Base-by-base conservation (phyloP, 2,329 filamentous ascomycete genomes). In the Massarina eburnea region DNA sequence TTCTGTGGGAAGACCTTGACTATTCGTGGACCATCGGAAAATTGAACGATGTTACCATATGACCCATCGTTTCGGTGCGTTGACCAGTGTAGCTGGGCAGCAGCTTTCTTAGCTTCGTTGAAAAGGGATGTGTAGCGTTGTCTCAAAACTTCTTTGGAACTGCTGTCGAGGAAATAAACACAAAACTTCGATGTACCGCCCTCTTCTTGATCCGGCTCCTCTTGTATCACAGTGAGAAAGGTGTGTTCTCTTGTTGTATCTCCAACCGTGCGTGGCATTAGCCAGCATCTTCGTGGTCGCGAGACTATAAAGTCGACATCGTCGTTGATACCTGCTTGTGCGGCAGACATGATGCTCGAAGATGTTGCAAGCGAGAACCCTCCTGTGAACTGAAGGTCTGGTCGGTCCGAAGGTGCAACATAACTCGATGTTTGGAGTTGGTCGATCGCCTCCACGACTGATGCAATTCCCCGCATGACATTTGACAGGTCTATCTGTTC, bases 151-250 rank as follows among this genome's bases (percentile, higher is more conserved):
- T 24, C 3, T 40, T 10, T 9, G 35, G 35, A n/a, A 8, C 20
- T 17, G 14, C 40, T 47, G 33, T 55, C 46, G 7, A 52, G 33
- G 17, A 55, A 40, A 20, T 48, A 46, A 9, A 41, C 36, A 14
- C 33, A n/a, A 33, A 52, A 52, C 22, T 43, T 8, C 3, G 18
- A n/a, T n/a, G n/a, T n/a, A n/a, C n/a, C n/a, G n/a, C n/a, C 21
- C 1, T 36, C 12, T 12, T 14, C 10, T 8, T 27, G 14, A 14
- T 18, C 8, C 6, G 21, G 0, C 35, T 46, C 44, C 39, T 49
- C 45, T 41, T 54, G 48, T 2, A 54, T 3, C 10, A 58, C 49
- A 1, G 35, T 49, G 12, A 58, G 49, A 5, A 56, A 34, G 14
- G 14, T 26, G 19, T 46, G 39, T 29, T 3, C 8, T 6, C 32